Base-by-base conservation (phyloP, 495 filamentous ascomycete genomes). In the Rhizodiscina lignyota region DNA sequence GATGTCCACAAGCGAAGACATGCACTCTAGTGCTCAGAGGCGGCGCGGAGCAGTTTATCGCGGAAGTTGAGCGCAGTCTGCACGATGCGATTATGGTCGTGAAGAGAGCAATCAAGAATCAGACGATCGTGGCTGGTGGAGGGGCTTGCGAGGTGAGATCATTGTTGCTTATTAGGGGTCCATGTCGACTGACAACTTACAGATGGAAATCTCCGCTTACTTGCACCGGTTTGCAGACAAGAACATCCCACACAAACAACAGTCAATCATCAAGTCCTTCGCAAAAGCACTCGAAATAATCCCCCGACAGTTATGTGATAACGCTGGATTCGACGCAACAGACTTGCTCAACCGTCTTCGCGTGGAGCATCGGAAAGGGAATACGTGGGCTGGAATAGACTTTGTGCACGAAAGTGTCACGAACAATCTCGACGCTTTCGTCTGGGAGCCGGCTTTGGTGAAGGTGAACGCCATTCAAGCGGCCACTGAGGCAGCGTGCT, bases 1-100 rank as follows among this genome's bases (percentile, higher is more conserved):
- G 85, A 49, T 97, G 89, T 62, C 82, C 89, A 20, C 73, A 68
- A 43, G 89, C 89, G 40, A 92, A 92, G 67, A 97, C 89, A 4
- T 97, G 89, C 67, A 97, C 89, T 4, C 69, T 97, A 4, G 75
- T 96, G 16, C 75, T 97, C 40, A 79, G 89, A 53, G 89, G 89
- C 47, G 89, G 89, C 34, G 89, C 89, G 19, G 89, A 96, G 65
- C 89, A 97, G 55, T 96, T 97, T 65, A 96, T 97, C 49, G 89
- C 89, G 28, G 89, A 97, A 56, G 87, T 94, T 0, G 89, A 97
- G 66, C 77, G 89, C 27, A 91, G 82, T 53, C 67, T 97, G 38
- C 89, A 97, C 60, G 89, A 97, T 53, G 89, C 87, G 28, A 94
- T 97, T 62, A 97, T 97, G 89, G 89, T 97, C 44, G 89, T 97